phyloP scores from a whole-genome alignment of 2,329 filamentous ascomycete genomes.

The Nothophaeocryptopus gaeumannii region DNA sequence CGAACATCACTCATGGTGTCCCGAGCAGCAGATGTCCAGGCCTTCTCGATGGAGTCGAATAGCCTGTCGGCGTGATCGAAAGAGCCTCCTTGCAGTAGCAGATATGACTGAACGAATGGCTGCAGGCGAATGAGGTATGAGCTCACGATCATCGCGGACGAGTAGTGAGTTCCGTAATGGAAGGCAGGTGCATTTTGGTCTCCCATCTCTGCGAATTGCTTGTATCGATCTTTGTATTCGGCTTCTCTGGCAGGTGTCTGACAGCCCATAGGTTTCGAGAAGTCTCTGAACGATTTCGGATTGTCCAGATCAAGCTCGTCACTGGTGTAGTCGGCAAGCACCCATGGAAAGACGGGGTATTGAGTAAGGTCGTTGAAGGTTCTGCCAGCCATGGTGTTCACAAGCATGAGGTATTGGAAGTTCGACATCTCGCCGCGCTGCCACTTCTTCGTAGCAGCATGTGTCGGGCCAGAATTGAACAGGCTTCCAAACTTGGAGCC shows the following conservation, averaged over 20 bases:
- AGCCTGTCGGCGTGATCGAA: constrained; percentile 95
- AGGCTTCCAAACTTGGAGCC: constrained; percentile 89
- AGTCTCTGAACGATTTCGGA: constrained; percentile 80
- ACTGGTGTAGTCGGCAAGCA: constrained; percentile 92
- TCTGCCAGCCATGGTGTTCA: constrained; percentile 94
- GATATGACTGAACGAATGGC: constrained; percentile 93
- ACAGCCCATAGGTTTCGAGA: constrained; percentile 95
- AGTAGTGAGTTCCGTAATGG: constrained; percentile 98
- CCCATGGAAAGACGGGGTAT: constrained; percentile 97
- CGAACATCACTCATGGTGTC: constrained; percentile 92
- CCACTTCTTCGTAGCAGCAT: constrained; percentile 85
- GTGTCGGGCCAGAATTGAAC: constrained; percentile 78
- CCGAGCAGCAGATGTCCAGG: constrained; percentile 85
- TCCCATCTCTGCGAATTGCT: constrained; percentile 84
- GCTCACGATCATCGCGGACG: constrained; percentile 97
- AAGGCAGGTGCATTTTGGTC: constrained; percentile 74
- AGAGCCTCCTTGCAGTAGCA: constrained; percentile 88
- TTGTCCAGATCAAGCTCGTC: constrained; percentile 85
- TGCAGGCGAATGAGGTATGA: constrained; percentile 94
- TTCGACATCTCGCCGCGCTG: constrained; percentile 93
- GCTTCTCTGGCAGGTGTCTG: constrained; percentile 73
- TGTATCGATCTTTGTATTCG: constrained; percentile 80
- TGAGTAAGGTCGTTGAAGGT: constrained; percentile 98
- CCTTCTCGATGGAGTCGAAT: constrained; percentile 87
- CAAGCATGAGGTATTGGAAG: constrained; percentile 97